Base-by-base conservation (phyloP, 352 stramenopile species). In the Phytophthora foliorum region DNA sequence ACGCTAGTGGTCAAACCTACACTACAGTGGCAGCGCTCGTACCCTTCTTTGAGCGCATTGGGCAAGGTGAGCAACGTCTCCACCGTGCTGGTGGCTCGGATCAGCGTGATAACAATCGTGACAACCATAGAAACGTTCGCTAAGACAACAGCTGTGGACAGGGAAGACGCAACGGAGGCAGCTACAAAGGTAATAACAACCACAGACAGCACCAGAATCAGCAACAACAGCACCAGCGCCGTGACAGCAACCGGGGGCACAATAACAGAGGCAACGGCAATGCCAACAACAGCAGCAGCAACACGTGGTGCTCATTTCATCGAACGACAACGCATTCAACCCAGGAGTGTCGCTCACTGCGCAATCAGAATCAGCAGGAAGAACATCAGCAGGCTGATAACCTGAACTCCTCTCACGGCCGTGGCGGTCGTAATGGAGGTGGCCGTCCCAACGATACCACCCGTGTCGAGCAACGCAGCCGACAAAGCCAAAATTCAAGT, bases 231-330 rank as follows among this genome's bases (percentile, higher is more conserved):
- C 25, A 29, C 3, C 25, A 29, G 25, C 25, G 25, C 25, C 25
- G 16, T 19, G 13, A 42, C 36, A 8, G 16, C 3, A 19, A 21
- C 6, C 38, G 39, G 3, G 25, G 25, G 3, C 25, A 29, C 39
- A 60, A 17, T 22, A 60, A 29, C 25, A 16, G 25, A 29, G 25
- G 19, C 24, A 25, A 36, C 21, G 42, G 29, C 9, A 41, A 27
- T 2, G 29, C 25, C 44, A 48, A n/a, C 42, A 48, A 46, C 29
- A 63, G 31, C 44, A 21, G 0, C 7, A 45, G 22, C 41, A 68
- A 62, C 27, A 68, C 50, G 31, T 61, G 56, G 9, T 68, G 50
- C 13, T 51, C 60, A 0, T 68, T 68, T 13, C 51, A 57, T 19
- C 34, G 60, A 5, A 68, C 42, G 0, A 57, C 22, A 7, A 56